A percentile compares a stretch with the other conserved stretches of the same genome.
Conservation (phyloP, 2,329 filamentous ascomycete species). For the Biscogniauxia mediterranea region DNA sequence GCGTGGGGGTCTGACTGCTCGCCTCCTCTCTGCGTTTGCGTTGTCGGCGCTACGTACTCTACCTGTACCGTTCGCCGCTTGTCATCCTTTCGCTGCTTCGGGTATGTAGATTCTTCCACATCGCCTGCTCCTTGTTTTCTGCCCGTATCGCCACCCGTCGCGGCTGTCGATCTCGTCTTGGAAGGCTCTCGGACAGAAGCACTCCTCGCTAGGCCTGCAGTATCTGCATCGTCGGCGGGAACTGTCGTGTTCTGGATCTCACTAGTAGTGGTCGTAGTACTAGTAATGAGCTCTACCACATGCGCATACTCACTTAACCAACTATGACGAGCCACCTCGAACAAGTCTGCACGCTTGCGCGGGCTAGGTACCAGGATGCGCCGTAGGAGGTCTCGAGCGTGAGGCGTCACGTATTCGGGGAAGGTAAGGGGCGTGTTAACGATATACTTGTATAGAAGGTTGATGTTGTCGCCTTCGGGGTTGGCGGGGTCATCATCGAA, state of each 20-base stretch:
- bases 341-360: conserved; percentile 89
- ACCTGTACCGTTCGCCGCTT: conserved; percentile 96
- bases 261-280: conserved; percentile 81
- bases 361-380: conserved; percentile 95
- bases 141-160: conserved; percentile 60
- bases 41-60: conserved; percentile 91
- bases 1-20: conserved; percentile 31
- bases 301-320: conserved; percentile 98
- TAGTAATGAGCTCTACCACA: conserved; percentile 94
- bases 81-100: conserved; percentile 74
- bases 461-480: conserved; percentile 98
- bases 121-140: conserved; percentile 76
- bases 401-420: conserved; percentile 96
- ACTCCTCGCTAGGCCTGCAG: conserved; percentile 71
- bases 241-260: conserved; percentile 83
- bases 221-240: conserved; percentile 55
- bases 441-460: conserved; percentile 98
- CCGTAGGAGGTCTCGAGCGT: conserved; percentile 87
- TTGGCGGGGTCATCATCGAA: conserved; percentile 99
- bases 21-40: conserved; percentile 74
- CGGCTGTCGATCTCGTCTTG: conserved; percentile 59
- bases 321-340: conserved; percentile 95
- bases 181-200: conserved; percentile 86
- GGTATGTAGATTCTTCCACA: conserved; percentile 53
- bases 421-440: conserved; percentile 96